phyloP scores from a whole-genome alignment of 1,284 basidiomycete species.

The Erythrobasidium hasegawianum region DNA sequence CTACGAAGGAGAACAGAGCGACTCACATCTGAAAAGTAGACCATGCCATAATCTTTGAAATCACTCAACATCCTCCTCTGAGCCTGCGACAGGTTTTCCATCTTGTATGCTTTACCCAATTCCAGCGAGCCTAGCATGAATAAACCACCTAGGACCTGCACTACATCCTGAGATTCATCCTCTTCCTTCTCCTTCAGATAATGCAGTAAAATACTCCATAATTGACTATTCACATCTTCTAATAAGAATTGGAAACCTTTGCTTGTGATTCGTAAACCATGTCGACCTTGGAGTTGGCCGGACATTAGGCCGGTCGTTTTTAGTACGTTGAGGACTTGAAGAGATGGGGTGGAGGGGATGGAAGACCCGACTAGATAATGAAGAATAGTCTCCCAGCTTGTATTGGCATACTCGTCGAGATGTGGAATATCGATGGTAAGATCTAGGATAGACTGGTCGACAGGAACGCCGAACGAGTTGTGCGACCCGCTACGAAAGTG shows the following conservation, averaged over 20 bases:
- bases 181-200: conserved; percentile 63
- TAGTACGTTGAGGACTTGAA: conserved; percentile 77
- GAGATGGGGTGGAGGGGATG: conserved; percentile 65
- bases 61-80: conserved; percentile 86
- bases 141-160: conserved; percentile 87
- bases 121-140: conserved; percentile 95
- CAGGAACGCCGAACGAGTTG: conserved; percentile 84
- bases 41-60: conserved; percentile 87
- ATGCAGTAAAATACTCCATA: conserved; percentile 91
- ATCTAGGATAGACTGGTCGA: conserved; percentile 56
- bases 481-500: conserved; percentile 70
- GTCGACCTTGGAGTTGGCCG: conserved; percentile 10
- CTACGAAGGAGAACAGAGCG: no score
- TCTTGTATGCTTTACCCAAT: conserved; percentile 88
- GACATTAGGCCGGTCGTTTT: conserved; percentile 81
- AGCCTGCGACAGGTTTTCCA: conserved; percentile 70
- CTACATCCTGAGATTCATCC: conserved; percentile 83
- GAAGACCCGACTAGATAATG: conserved; percentile 89
- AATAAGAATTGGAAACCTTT: conserved; percentile 95
- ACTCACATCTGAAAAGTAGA: conserved; percentile 70
- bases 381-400: conserved; percentile 96
- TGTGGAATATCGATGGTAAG: conserved; percentile 35
- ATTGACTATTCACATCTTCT: conserved; percentile 89
- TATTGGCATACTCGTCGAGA: conserved; percentile 73
- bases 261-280: conserved; percentile 68